Evolutionary conservation across 495 filamentous ascomycete species (phyloP).

Genomic region (Elasticomyces elasticus): DNA sequence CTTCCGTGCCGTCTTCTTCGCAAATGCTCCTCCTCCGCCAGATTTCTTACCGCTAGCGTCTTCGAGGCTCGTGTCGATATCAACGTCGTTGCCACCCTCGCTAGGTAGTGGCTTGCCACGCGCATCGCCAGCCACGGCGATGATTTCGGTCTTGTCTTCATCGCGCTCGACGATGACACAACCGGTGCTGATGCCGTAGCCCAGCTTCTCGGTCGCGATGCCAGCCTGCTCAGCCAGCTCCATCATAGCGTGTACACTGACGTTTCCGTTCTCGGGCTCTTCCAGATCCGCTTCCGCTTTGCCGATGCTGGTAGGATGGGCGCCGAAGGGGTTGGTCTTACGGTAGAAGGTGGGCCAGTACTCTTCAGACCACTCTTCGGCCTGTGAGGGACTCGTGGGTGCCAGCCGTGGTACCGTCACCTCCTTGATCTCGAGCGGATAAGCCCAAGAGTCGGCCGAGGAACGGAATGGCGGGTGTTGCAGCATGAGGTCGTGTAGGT

Average conservation of each 20-base stretch:
- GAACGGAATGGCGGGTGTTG: constrained; percentile 14
- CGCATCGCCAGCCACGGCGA: constrained; percentile 70
- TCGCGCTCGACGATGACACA: constrained; percentile 66
- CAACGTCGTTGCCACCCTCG: constrained; percentile 30
- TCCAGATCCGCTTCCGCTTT: constrained; percentile 49
- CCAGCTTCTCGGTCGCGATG: constrained; percentile 41
- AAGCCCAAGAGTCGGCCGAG: constrained; percentile 25
- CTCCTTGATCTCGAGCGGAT: constrained; percentile 37
- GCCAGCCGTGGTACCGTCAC: constrained; percentile 62
- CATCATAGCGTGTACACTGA: constrained; percentile 52
- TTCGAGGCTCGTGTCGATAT: neutral
- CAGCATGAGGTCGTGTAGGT: constrained; percentile 30
- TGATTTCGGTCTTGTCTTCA: constrained; percentile 36
- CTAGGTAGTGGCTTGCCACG: constrained; percentile 37
- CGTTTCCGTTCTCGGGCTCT: constrained; percentile 8
- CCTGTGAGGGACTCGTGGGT: constrained; percentile 65
- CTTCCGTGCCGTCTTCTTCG: constrained; percentile 7
- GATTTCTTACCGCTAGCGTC: neutral
- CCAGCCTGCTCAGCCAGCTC: constrained; percentile 57
- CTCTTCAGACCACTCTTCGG: constrained; percentile 59
- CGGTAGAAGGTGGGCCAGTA: constrained; percentile 90
- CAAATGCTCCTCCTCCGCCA: neutral
- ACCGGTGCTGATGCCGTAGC: constrained; percentile 60
- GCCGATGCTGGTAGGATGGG: constrained; percentile 52
- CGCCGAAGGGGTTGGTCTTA: constrained; percentile 64